Percentiles rank a stretch among this genome's conserved stretches.
phyloP scores from a whole-genome alignment of 805 yeast genomes.

The Maudiozyma serrabonitensis region DNA sequence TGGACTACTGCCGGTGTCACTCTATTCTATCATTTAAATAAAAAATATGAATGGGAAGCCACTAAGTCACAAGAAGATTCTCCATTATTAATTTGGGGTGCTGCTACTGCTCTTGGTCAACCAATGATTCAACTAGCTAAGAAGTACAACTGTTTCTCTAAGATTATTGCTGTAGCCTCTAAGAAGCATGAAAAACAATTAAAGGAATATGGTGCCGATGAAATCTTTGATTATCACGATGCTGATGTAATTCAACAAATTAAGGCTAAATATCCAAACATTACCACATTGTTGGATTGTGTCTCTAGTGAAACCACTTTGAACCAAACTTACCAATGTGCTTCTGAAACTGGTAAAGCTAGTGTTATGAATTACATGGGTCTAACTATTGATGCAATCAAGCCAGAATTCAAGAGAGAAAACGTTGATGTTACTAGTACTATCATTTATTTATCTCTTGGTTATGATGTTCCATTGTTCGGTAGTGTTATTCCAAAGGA shows the following conservation, averaged over 20 bases:
- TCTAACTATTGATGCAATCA: constrained; percentile 18
- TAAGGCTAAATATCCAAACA: constrained; percentile 23
- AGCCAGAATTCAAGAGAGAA: constrained; percentile 25
- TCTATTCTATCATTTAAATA: constrained; percentile 29
- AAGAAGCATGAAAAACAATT: constrained; percentile 35
- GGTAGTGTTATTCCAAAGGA: constrained; percentile 16
- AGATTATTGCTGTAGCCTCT: constrained; percentile 44
- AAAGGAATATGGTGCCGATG: constrained; percentile 41
- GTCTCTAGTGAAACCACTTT: constrained; percentile 28
- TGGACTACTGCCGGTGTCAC: constrained; percentile 40
- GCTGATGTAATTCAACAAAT: constrained; percentile 38
- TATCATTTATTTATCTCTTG: constrained; percentile 32
- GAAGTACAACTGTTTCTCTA: constrained; percentile 32
- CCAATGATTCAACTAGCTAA: constrained; percentile 52
- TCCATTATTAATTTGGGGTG: constrained; percentile 51
- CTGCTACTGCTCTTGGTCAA: constrained; percentile 56
- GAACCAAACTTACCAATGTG: constrained; percentile 28
- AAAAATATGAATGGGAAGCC: constrained; percentile 19
- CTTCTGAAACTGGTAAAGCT: constrained; percentile 28
- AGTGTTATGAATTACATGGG: constrained; percentile 29
- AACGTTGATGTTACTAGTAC: constrained; percentile 30
- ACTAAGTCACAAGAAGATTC: constrained; percentile 26
- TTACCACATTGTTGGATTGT: constrained; percentile 29
- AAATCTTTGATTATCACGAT: constrained; percentile 41
- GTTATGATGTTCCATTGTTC: constrained; percentile 30